These are phyloP conservation scores for Lasiodiplodia theobromae DNA, from an alignment of 2,329 filamentous ascomycete genomes.

Conservation along the genomic window DNA sequence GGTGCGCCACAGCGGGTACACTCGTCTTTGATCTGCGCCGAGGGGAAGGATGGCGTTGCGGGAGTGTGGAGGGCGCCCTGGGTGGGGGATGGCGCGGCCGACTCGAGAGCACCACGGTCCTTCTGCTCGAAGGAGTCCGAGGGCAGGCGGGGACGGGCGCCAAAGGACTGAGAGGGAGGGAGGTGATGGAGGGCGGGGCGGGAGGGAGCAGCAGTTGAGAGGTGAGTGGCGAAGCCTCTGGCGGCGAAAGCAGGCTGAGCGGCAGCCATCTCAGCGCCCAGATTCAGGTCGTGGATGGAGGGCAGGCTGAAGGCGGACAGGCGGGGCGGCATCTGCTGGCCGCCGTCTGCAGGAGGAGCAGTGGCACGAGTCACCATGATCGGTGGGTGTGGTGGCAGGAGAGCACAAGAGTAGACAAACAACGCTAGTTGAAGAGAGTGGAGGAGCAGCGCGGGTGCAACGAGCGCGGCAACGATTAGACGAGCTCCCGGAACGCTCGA, in stretches of 20 bases:
- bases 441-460: conserved; percentile 23
- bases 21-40: conserved; percentile 22
- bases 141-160: conserved; percentile 1
- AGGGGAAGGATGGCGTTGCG: conserved; percentile 15
- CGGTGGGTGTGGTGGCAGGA: conserved; percentile 20
- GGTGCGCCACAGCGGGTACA: conserved; percentile 23
- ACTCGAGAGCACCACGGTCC: background rate
- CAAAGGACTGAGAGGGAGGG: conserved; percentile 4
- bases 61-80: conserved; percentile 12
- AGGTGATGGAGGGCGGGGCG: conserved; percentile 6
- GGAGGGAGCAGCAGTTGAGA: background rate
- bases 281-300: conserved; percentile 25
- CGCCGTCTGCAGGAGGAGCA: conserved; percentile 20
- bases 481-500: background rate
- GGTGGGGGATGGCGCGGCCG: conserved; percentile 11
- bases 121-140: conserved; percentile 24
- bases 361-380: conserved; percentile 29
- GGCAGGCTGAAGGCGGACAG: conserved; percentile 20
- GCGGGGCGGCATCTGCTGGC: conserved; percentile 20
- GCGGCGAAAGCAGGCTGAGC: background rate
- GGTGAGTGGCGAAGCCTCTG: conserved; percentile 17
- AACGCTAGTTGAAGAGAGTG: conserved; percentile 23
- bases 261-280: conserved; percentile 15
- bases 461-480: conserved; percentile 18
- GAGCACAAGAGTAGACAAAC: conserved; percentile 25